Conservation (phyloP, 2,329 filamentous ascomycete species). For the Penicillium hordei region DNA sequence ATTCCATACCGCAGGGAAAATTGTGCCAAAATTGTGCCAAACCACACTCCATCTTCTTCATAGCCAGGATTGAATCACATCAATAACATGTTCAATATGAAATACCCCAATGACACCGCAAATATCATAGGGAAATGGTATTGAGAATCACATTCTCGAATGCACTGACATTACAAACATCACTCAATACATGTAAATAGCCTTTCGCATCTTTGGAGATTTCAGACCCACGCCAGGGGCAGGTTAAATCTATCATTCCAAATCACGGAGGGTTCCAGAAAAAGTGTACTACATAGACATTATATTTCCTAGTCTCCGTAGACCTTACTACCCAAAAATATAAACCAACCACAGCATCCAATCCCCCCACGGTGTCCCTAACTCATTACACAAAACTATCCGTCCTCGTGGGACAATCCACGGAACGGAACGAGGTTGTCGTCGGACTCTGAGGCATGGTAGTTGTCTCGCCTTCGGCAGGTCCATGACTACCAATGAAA, state of each 20-base stretch:
- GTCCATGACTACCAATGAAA: slow-evolving; percentile 38
- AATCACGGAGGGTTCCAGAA: neutral
- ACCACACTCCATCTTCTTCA: too few relatives aligned
- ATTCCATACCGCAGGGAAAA: neutral
- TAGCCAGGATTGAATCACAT: neutral
- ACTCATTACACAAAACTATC: neutral
- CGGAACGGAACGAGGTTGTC: slow-evolving; percentile 22
- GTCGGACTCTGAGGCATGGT: slow-evolving; percentile 12
- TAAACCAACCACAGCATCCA: neutral
- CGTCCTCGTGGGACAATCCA: slow-evolving; percentile 9
- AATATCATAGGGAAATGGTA: neutral
- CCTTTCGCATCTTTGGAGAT: neutral
- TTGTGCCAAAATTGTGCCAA: neutral
- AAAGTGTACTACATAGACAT: neutral
- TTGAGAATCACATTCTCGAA: neutral
- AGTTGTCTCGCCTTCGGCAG: slow-evolving; percentile 1
- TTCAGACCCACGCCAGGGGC: neutral
- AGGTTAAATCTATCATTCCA: neutral
- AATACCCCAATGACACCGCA: neutral
- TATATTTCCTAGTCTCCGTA: neutral
- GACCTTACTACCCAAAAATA: too few relatives aligned
- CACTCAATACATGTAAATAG: too few relatives aligned
- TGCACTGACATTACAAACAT: too few relatives aligned
- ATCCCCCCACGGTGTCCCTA: neutral
- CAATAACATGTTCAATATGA: neutral